phyloP scores from a whole-genome alignment of 345 rosid species.

The Gynandropsis gynandra region DNA sequence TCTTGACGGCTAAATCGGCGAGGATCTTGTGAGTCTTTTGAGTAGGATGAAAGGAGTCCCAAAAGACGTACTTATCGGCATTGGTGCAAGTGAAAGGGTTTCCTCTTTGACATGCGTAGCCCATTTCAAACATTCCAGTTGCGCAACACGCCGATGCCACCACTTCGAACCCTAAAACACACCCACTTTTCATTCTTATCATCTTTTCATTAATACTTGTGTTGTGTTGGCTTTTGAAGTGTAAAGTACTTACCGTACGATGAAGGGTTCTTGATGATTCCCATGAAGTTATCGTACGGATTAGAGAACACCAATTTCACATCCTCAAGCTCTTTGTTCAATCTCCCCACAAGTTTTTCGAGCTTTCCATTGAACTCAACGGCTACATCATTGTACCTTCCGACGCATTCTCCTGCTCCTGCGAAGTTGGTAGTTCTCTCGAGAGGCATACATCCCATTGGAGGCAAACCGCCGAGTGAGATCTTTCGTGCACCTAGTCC shows the following conservation, averaged over 20 bases:
- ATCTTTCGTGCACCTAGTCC: conserved; percentile 51
- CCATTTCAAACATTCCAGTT: conserved; percentile 77
- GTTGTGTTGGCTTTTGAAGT: too few species aligned
- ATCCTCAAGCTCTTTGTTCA: conserved; percentile 40
- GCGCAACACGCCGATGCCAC: conserved; percentile 55
- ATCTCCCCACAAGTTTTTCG: conserved; percentile 21
- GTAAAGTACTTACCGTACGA: conserved; percentile 24
- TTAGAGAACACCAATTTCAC: conserved; percentile 36
- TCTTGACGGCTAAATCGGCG: conserved; percentile 38
- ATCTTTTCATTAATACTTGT: too few species aligned
- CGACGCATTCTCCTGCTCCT: conserved; percentile 32
- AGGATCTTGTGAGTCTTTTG: conserved; percentile 50
- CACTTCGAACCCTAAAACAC: conserved; percentile 52
- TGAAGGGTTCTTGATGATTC: conserved; percentile 35
- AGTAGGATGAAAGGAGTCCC: conserved; percentile 77
- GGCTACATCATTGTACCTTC: conserved; percentile 38
- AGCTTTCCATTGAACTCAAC: conserved; percentile 41
- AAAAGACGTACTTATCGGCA: conserved; percentile 57
- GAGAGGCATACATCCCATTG: conserved; percentile 65
- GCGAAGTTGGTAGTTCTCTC: conserved; percentile 48
- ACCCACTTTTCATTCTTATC: too few species aligned
- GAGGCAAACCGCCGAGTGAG: conserved; percentile 54
- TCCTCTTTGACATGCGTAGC: conserved; percentile 44
- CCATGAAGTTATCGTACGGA: conserved; percentile 32
- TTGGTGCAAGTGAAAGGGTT: conserved; percentile 42